A percentile compares a stretch with the other conserved stretches of the same genome.
Evolutionary conservation across 305 asterid species (phyloP).

Genomic region (Withania somnifera): DNA sequence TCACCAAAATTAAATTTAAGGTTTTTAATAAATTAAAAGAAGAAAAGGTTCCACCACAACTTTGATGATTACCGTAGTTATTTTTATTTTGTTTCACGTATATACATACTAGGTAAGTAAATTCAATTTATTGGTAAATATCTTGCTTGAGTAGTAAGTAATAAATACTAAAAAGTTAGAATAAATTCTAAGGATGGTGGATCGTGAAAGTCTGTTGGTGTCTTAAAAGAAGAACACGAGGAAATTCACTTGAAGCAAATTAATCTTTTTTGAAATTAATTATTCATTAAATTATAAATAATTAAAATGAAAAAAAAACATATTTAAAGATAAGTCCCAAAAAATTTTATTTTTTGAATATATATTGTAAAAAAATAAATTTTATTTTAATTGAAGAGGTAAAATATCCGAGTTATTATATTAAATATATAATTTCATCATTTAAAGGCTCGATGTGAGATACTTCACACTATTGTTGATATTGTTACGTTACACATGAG

Average conservation of each 20-base stretch:
- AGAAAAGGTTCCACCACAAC: background rate
- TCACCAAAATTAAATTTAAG: background rate
- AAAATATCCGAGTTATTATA: too few species aligned
- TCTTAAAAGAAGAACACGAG: background rate
- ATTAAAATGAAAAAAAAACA: too few species aligned
- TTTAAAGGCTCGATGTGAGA: too few species aligned
- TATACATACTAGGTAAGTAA: background rate
- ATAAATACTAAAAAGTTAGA: background rate
- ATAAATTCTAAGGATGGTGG: background rate
- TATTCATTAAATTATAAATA: too few species aligned
- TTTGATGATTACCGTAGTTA: background rate
- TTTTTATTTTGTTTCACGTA: background rate
- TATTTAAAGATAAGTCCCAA: too few species aligned
- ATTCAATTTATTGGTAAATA: background rate
- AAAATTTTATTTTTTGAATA: too few species aligned
- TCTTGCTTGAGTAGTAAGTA: background rate
- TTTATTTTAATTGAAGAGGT: too few species aligned
- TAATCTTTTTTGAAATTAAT: too few species aligned
- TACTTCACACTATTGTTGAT: too few species aligned
- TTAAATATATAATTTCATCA: too few species aligned
- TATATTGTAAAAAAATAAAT: too few species aligned
- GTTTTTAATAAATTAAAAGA: background rate
- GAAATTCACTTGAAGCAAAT: background rate
- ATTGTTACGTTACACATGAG: too few species aligned
- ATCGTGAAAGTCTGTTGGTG: background rate